Evolutionary conservation across 768 basidiomycete species (phyloP).

Genomic region (Lactarius hatsudake): DNA sequence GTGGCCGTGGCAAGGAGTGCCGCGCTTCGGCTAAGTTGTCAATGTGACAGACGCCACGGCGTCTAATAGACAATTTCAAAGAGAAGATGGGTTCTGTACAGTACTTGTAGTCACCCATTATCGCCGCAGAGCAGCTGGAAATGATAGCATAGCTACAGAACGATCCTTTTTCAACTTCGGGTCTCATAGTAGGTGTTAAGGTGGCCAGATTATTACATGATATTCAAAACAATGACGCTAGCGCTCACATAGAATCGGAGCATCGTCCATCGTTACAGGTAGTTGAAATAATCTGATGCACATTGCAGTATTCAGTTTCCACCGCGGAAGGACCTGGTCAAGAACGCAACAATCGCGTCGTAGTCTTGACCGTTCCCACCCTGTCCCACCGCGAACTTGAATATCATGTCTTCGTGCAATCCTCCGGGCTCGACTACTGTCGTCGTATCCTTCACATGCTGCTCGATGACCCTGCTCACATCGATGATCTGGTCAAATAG

Average conservation of each 20-base stretch:
- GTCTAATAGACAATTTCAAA: background rate
- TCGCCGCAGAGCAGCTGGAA: background rate
- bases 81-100: background rate
- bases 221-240: background rate
- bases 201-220: background rate
- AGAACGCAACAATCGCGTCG: constrained; percentile 1
- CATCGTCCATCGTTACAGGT: background rate
- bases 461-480: background rate
- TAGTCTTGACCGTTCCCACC: constrained; percentile 10
- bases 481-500: constrained; percentile 1
- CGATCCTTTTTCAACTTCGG: background rate
- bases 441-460: constrained; percentile 2
- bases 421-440: constrained; percentile 2
- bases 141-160: background rate
- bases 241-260: background rate
- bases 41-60: background rate
- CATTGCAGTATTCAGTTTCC: background rate
- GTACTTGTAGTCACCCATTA: too few species aligned
- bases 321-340: background rate
- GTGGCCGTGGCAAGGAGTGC: too few species aligned
- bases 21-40: too few species aligned
- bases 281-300: background rate
- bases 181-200: too few species aligned
- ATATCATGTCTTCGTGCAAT: constrained; percentile 9
- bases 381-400: background rate